These are phyloP conservation scores for Aspergillus tamarii DNA, from an alignment of 2,329 filamentous ascomycete genomes.

Conservation along the genomic window DNA sequence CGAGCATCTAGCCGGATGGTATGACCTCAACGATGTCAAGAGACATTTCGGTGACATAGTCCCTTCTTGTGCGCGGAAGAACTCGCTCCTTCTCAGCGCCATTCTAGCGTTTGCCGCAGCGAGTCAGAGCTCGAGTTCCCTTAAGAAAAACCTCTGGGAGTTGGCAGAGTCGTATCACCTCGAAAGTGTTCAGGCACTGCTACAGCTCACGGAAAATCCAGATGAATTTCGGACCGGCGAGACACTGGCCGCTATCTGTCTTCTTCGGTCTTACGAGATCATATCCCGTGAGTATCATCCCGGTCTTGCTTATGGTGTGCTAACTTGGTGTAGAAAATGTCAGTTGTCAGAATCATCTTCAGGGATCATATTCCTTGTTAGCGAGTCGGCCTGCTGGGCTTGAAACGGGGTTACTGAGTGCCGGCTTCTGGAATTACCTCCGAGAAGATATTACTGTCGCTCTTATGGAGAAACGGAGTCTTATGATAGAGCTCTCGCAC, in stretches of 20 bases:
- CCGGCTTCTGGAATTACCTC: slow-evolving; percentile 57
- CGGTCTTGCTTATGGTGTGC: neutral
- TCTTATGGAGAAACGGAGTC: slow-evolving; percentile 46
- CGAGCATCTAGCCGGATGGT: slow-evolving; percentile 47
- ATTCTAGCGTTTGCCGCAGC: slow-evolving; percentile 51
- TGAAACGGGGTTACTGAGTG: slow-evolving; percentile 36
- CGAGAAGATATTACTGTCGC: slow-evolving; percentile 59
- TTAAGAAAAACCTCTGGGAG: slow-evolving; percentile 18
- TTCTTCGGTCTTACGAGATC: slow-evolving; percentile 55
- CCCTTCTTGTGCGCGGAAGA: slow-evolving; percentile 42
- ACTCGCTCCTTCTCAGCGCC: slow-evolving; percentile 49
- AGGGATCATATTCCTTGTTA: slow-evolving; percentile 52
- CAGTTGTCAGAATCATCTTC: slow-evolving; percentile 51
- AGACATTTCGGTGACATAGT: slow-evolving; percentile 42
- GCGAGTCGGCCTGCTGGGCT: slow-evolving; percentile 30
- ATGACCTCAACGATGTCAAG: slow-evolving; percentile 50
- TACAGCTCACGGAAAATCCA: slow-evolving; percentile 39
- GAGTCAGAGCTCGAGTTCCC: slow-evolving; percentile 37
- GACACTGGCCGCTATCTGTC: slow-evolving; percentile 51
- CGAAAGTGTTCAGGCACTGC: slow-evolving; percentile 44
- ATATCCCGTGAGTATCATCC: slow-evolving; percentile 40
- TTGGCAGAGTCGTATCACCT: slow-evolving; percentile 47
- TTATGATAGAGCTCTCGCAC: slow-evolving; percentile 46
- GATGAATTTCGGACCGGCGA: slow-evolving; percentile 40
- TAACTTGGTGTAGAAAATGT: slow-evolving; percentile 33